phyloP scores from a whole-genome alignment of 2,329 filamentous ascomycete species.

The Calcarisporium arbuscula region DNA sequence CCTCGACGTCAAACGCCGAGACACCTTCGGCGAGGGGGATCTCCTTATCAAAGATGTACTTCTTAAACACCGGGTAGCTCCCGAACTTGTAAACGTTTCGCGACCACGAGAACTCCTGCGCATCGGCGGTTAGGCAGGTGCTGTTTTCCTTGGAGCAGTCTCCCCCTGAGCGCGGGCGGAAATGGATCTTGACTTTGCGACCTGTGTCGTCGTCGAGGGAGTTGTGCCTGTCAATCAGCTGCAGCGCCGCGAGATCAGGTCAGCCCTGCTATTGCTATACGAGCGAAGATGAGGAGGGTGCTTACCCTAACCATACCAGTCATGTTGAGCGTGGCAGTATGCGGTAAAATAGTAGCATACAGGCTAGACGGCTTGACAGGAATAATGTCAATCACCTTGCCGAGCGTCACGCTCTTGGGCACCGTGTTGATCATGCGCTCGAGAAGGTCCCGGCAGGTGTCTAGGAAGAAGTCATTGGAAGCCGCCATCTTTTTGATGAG shows the following conservation, averaged over 20 bases:
- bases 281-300: too few species aligned
- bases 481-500: conserved; percentile 5
- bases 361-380: conserved; percentile 8
- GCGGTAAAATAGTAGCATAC: conserved; percentile 7
- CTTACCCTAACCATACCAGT: conserved; percentile 7
- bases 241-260: too few species aligned
- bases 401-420: conserved; percentile 7
- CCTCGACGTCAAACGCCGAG: conserved; percentile 9
- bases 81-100: conserved; percentile 5
- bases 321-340: conserved; percentile 10
- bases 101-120: conserved; percentile 1
- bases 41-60: conserved; percentile 4
- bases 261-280: too few species aligned
- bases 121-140: conserved; percentile 3
- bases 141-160: conserved; percentile 1
- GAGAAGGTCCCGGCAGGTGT: conserved; percentile 7
- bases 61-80: conserved; percentile 7
- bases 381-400: conserved; percentile 7
- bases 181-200: conserved; percentile 8
- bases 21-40: conserved; percentile 5
- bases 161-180: conserved; percentile 8
- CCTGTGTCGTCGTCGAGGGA: conserved; percentile 5
- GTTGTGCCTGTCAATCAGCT: conserved; percentile 2
- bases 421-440: conserved; percentile 13
- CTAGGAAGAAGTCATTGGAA: conserved; percentile 8